phyloP scores from a whole-genome alignment of 306 rosid genomes.

The Rosa rugosa region DNA sequence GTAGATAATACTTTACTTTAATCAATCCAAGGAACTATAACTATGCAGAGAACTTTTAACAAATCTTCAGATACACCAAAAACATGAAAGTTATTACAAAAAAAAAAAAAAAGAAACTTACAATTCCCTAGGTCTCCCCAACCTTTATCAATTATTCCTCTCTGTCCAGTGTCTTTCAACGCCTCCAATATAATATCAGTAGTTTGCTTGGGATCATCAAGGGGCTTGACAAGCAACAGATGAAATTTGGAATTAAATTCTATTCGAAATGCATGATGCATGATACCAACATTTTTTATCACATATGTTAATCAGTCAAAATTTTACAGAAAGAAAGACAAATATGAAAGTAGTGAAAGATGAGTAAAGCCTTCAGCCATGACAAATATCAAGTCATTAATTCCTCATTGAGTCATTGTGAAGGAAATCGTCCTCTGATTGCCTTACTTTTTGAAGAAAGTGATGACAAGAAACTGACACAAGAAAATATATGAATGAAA shows the following conservation, averaged over 20 bases:
- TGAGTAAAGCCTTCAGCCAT: not conserved
- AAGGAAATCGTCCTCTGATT: not conserved
- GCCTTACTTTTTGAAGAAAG: not conserved
- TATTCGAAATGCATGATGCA: conserved; percentile 12
- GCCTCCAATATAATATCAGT: conserved; percentile 77
- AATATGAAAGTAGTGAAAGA: not conserved
- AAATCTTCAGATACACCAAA: not conserved
- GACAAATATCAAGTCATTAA: not conserved
- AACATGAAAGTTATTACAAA: not conserved
- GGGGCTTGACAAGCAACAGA: conserved; percentile 63
- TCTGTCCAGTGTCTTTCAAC: conserved; percentile 69
- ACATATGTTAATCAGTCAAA: not conserved
- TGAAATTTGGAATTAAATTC: conserved; percentile 8
- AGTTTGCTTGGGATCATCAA: conserved; percentile 72
- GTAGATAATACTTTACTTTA: not conserved
- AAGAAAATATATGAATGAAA: conserved; percentile 8
- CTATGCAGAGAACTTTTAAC: not conserved
- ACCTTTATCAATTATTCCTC: conserved; percentile 91
- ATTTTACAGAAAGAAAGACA: not conserved
- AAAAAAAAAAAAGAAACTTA: conserved; percentile 37
- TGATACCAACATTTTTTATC: conserved; percentile 5
- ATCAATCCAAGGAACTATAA: not conserved
- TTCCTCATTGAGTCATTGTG: not conserved
- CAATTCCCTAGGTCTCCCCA: conserved; percentile 93
- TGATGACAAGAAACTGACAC: conserved; percentile 5